Evolutionary conservation across 2,329 filamentous ascomycete genomes (phyloP).

Genomic region (Fusarium sp.): DNA sequence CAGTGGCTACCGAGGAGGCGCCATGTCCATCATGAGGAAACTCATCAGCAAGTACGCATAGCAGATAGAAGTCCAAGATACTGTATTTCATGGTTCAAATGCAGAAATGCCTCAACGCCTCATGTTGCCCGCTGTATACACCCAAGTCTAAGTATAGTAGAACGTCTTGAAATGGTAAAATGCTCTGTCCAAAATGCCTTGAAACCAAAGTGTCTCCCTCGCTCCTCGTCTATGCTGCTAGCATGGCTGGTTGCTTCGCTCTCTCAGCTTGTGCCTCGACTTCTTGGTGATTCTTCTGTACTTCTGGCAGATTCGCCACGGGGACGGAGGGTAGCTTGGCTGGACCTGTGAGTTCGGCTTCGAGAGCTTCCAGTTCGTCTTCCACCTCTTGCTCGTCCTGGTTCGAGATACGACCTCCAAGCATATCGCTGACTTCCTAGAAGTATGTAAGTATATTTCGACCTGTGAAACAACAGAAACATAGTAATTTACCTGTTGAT

Average conservation of each 20-base stretch:
- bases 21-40: slow-evolving; percentile 79
- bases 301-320: slow-evolving; percentile 45
- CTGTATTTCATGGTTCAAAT: slow-evolving; percentile 19
- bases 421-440: slow-evolving; percentile 91
- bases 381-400: slow-evolving; percentile 98
- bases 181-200: slow-evolving; percentile 11
- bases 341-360: slow-evolving; percentile 52
- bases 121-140: slow-evolving; percentile 37
- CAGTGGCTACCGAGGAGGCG: slow-evolving; percentile 77
- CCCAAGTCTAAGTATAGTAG: slow-evolving; percentile 32
- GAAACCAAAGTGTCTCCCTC: background rate
- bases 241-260: slow-evolving; percentile 50
- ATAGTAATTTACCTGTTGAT: slow-evolving; percentile 74
- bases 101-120: slow-evolving; percentile 39
- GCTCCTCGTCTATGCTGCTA: slow-evolving; percentile 41
- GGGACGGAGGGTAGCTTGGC: slow-evolving; percentile 45
- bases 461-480: accelerated
- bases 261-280: slow-evolving; percentile 33
- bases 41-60: slow-evolving; percentile 74
- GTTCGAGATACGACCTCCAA: slow-evolving; percentile 86
- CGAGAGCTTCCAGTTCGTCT: slow-evolving; percentile 86
- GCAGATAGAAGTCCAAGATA: background rate
- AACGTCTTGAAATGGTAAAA: slow-evolving; percentile 25
- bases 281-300: slow-evolving; percentile 29
- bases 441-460: slow-evolving; percentile 3